Evolutionary conservation across 2,329 filamentous ascomycete species (phyloP), one percentile per base, ranked within the genome.

Genomic region (Penicillium rolfsii): DNA sequence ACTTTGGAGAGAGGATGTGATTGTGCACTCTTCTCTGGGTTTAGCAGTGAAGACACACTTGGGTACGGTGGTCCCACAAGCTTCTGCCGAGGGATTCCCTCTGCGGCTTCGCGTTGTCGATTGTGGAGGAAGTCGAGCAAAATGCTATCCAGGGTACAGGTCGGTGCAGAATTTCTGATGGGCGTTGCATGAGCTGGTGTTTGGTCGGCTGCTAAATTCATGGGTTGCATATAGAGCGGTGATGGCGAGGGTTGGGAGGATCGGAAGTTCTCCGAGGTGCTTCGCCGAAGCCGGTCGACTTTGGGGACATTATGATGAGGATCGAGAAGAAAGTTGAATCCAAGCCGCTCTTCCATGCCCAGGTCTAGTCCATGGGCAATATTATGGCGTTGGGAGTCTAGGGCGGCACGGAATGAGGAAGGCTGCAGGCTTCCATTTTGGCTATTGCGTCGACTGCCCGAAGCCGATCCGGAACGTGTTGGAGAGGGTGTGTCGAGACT

Each of bases 1-100:
- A 96, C 85, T 66, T 91, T 91, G 6, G 91, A 94, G 1, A 96
- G 81, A 0, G 91, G 91, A 70, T 96, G 91, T 1, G 88, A 86
- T 68, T 84, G 83, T 7, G 80, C 80, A 62, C 82, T 83, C 54
- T 83, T 83, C 43, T 86, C 81, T 0, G 91, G 90, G 71, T 94
- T 91, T 41, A 94, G 84, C 4, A 96, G 83, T 0, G 89, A 90
- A 0, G 88, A 89, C 59, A 96, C 90, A 59, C 89, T 91, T 1
- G 92, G 92, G 71, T 96, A 93, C 14, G 85, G 82, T 0, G 92
- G 91, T 0, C 91, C 91, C 7, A 91, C 83, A 8, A 94, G 84
- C 48, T 89, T 85, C 43, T 87, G 82, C 8, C 83, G 77, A 0
- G 89, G 80, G 0, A 87, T 82, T 4, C 91, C 90, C 61, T 90